phyloP scores from a whole-genome alignment of 768 basidiomycete species.

The Arthromyces matolae region DNA sequence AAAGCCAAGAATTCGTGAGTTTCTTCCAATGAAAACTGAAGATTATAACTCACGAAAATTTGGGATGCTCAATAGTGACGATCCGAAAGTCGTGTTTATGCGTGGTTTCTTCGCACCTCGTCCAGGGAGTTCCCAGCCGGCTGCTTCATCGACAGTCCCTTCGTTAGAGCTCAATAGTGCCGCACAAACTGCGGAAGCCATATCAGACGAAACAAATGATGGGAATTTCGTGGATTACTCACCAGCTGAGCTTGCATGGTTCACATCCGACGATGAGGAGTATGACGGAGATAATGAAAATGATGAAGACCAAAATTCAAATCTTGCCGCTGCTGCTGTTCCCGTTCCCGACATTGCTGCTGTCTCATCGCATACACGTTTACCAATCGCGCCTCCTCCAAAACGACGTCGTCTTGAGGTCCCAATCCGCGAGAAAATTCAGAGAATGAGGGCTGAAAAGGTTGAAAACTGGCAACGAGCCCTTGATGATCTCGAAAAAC shows the following conservation, averaged over 20 bases:
- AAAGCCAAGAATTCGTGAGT: background rate
- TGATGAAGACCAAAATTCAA: background rate
- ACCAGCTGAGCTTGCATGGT: background rate
- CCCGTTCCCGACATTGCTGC: background rate
- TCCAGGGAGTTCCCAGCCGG: too few species aligned
- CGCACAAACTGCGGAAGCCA: background rate
- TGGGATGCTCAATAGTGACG: background rate
- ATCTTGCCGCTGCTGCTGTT: background rate
- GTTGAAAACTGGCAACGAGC: background rate
- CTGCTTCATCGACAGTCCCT: too few species aligned
- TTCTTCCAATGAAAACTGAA: background rate
- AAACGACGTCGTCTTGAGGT: slow-evolving; percentile 13
- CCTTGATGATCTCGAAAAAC: slow-evolving; percentile 11
- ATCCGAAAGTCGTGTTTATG: background rate
- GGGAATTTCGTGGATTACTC: background rate
- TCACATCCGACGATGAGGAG: background rate
- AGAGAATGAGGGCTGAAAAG: background rate
- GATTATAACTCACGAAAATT: background rate
- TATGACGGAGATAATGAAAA: background rate
- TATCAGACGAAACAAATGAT: background rate
- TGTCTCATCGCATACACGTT: background rate
- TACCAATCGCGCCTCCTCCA: background rate
- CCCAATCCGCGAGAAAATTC: background rate
- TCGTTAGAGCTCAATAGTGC: too few species aligned
- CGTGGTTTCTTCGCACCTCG: background rate